Conservation (phyloP, 306 rosid species). For the Rubus parviflorus region DNA sequence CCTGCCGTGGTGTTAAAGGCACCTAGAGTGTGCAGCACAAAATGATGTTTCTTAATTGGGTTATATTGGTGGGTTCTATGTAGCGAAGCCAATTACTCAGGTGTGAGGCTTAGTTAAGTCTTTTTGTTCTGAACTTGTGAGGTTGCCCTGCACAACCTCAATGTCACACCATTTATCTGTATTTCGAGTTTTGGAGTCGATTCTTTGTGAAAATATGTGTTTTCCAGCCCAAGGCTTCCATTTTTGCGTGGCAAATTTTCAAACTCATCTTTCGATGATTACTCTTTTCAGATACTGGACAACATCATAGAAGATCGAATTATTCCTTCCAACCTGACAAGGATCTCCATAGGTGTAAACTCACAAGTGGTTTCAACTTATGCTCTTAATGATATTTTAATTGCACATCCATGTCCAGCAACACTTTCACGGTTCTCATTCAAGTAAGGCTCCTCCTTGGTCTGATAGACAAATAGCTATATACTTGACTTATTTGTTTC, state of each 20-base stretch:
- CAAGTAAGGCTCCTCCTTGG: conserved; percentile 40
- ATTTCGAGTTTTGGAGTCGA: background rate
- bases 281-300: conserved; percentile 68
- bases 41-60: background rate
- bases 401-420: conserved; percentile 90
- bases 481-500: background rate
- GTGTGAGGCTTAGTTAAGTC: background rate
- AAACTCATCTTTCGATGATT: background rate
- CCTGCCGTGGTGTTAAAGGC: conserved; percentile 10
- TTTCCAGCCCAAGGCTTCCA: background rate
- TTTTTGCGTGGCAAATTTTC: background rate
- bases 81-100: background rate
- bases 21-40: background rate
- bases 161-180: background rate
- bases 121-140: background rate
- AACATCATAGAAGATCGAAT: conserved; percentile 50
- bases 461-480: background rate
- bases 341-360: conserved; percentile 59
- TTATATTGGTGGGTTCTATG: background rate
- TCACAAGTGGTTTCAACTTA: conserved; percentile 43
- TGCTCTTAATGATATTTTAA: conserved; percentile 83
- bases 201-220: background rate
- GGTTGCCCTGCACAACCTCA: background rate
- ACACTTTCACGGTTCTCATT: conserved; percentile 76
- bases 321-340: conserved; percentile 57